Base-by-base conservation (phyloP, 345 rosid species). In the Schrenkiella parvula region DNA sequence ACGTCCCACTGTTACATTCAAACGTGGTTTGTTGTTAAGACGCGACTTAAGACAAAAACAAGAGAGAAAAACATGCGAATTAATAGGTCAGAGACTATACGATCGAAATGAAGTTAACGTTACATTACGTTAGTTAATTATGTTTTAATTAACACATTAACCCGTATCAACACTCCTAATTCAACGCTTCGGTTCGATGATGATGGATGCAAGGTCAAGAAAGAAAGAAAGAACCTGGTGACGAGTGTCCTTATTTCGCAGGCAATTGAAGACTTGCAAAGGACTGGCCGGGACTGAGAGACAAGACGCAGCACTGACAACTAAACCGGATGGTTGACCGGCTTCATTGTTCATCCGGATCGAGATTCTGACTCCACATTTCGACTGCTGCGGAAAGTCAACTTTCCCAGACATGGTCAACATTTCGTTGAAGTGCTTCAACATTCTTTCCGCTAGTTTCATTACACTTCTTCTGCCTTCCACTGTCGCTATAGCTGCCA, bases 381-480 rank as follows among this genome's bases (percentile, higher is more conserved):
- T 85, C 1, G 84, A 81, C 6, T 71, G 32, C 18, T 79, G 80
- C 8, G 87, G 84, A 59, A 82, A 85, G 71, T 84, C 87, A 37
- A 73, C 13, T 66, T 82, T 83, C 0, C 84, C 82, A 29, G 95
- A 77, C 88, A 84, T 84, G 42, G 73, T 78, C 76, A 88, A 52
- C 14, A 60, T 71, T 25, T 77, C 78, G 56, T 84, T 80, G 70
- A 88, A 90, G 19, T 14, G 73, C 78, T 74, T 87, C 47, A 86
- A 71, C 93, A 93, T 89, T 75, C 96, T 84, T 9, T 84, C 83
- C 1, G 83, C 72, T n/a, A 93, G 80, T 69, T 82, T 81, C 87
- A 87, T 76, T 4, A 85, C 55, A 73, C 81, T 77, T 54, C 62
- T 84, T 61, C 75, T 82, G 29, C 86, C 86, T 61, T 81, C 74